Percentiles rank a stretch among this genome's conserved stretches.
These are phyloP conservation scores for Schizopora paradoxa DNA, from an alignment of 1,284 basidiomycete genomes.

Conservation along the genomic window DNA sequence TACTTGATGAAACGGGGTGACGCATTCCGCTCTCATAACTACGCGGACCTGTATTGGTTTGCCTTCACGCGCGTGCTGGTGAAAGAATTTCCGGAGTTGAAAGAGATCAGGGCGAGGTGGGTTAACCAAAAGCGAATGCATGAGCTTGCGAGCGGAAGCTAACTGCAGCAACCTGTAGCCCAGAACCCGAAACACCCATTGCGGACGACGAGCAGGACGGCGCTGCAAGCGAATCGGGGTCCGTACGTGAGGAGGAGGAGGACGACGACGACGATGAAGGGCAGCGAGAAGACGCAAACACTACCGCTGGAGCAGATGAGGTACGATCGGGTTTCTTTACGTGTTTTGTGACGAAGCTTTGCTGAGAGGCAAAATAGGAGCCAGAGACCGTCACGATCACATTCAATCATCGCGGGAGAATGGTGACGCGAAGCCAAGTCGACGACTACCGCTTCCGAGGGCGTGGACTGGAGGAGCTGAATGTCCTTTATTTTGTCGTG, in stretches of 20 bases:
- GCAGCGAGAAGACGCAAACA: neutral
- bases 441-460: constrained; percentile 22
- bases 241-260: no score
- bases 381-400: neutral
- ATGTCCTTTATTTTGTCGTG: constrained; percentile 18
- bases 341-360: neutral
- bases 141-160: no score
- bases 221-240: no score
- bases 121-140: no score
- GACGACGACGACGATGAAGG: constrained; percentile 1
- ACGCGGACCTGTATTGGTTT: neutral
- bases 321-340: neutral
- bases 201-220: no score
- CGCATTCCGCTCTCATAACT: neutral
- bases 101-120: neutral
- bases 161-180: no score
- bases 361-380: neutral
- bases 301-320: neutral
- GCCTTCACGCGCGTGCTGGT: neutral
- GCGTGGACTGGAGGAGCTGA: constrained; percentile 11
- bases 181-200: no score
- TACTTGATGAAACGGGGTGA: neutral
- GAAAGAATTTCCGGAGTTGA: neutral
- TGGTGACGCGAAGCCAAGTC: constrained; percentile 12
- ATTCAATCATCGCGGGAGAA: neutral